These are phyloP conservation scores for Delonix regia DNA, from an alignment of 306 rosid genomes.

Conservation along the genomic window DNA sequence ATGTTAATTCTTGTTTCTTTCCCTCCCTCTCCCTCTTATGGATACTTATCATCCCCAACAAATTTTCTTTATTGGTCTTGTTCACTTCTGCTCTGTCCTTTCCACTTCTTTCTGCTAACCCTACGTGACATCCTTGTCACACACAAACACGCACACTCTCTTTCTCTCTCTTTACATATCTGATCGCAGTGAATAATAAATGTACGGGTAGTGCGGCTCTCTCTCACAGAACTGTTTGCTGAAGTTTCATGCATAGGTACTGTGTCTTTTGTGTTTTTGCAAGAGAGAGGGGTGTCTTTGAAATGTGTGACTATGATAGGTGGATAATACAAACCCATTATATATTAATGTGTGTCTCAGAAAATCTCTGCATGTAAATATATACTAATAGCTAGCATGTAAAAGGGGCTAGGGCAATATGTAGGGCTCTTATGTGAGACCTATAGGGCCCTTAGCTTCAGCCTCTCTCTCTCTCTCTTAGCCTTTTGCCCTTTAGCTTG, in stretches of 20 bases:
- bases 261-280: slow-evolving; percentile 13
- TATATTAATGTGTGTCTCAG: not conserved
- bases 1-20: not conserved
- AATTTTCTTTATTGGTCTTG: slow-evolving; percentile 20
- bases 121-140: slow-evolving; percentile 21
- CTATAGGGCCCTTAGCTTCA: not conserved
- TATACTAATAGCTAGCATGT: not conserved
- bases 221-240: slow-evolving; percentile 15
- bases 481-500: slow-evolving; percentile 1
- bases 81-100: slow-evolving; percentile 18
- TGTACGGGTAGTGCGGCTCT: slow-evolving; percentile 9
- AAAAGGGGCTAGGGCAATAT: slow-evolving; percentile 9
- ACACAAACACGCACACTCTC: not conserved
- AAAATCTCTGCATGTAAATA: slow-evolving; percentile 14
- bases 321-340: slow-evolving; percentile 1
- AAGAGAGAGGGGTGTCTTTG: slow-evolving; percentile 17
- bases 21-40: not conserved
- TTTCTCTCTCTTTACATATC: not conserved
- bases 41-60: slow-evolving; percentile 21
- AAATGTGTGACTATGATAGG: not conserved
- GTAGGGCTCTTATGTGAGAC: not conserved
- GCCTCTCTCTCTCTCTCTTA: not conserved
- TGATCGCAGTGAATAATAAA: slow-evolving; percentile 11
- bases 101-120: slow-evolving; percentile 23
- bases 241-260: slow-evolving; percentile 29